A percentile compares a stretch with the other conserved stretches of the same genome.
phyloP scores from a whole-genome alignment of 176 grass and related monocot genomes.

The Elymus sibiricus region DNA sequence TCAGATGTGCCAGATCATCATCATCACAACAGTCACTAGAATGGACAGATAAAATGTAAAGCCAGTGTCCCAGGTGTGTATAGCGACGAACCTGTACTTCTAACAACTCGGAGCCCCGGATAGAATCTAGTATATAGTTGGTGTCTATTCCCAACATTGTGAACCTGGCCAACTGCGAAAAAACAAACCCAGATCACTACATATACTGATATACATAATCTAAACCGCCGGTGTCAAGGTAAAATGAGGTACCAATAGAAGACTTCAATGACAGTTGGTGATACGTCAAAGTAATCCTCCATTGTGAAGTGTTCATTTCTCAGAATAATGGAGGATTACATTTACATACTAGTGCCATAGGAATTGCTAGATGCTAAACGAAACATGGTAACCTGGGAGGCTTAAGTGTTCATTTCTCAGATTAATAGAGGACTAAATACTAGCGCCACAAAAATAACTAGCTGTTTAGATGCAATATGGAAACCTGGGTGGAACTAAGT shows the following conservation, averaged over 20 bases:
- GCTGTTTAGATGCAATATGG: not conserved
- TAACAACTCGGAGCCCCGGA: slow-evolving; percentile 55
- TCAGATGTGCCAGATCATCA: not conserved
- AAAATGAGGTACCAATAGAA: not conserved
- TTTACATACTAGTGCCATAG: not conserved
- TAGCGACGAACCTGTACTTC: slow-evolving; percentile 69
- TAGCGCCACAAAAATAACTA: not conserved
- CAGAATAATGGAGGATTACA: not conserved
- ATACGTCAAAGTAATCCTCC: not conserved
- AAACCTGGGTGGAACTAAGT: not conserved
- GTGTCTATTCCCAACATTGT: slow-evolving; percentile 24
- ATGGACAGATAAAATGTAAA: not conserved
- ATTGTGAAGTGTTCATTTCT: not conserved
- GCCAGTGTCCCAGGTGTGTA: not conserved
- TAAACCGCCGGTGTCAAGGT: not conserved
- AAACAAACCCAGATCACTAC: not conserved
- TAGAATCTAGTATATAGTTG: slow-evolving; percentile 57
- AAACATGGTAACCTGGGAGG: not conserved
- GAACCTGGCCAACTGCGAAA: slow-evolving; percentile 45
- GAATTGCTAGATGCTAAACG: not conserved
- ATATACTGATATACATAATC: not conserved
- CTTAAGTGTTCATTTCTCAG: not conserved
- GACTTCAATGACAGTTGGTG: not conserved
- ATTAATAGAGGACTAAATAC: not conserved
- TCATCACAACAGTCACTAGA: not conserved